phyloP scores from a whole-genome alignment of 2,329 filamentous ascomycete species.

The Pseudogymnoascus sp. region DNA sequence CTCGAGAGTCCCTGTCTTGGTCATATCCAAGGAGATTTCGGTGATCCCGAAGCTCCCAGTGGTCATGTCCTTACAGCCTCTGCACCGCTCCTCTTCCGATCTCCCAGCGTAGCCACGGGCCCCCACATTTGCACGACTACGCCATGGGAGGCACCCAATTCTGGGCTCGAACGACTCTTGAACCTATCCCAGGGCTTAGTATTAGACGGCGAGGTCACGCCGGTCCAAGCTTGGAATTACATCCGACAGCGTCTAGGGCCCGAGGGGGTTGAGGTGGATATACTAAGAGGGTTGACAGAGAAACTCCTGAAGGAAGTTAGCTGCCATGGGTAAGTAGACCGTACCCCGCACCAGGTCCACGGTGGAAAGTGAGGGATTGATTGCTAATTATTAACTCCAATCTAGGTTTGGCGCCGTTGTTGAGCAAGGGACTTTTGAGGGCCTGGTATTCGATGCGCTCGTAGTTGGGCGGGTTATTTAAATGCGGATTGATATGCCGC shows the following conservation, averaged over 20 bases:
- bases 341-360: background rate
- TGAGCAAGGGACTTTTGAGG: background rate
- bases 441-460: background rate
- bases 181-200: conserved; percentile 20
- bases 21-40: background rate
- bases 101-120: background rate
- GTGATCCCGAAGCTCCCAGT: background rate
- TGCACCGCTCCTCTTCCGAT: background rate
- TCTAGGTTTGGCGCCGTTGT: conserved; percentile 1
- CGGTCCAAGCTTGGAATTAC: conserved; percentile 32
- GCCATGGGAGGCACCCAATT: conserved; percentile 14
- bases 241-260: conserved; percentile 29
- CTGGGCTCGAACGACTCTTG: conserved; percentile 21
- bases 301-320: conserved; percentile 26
- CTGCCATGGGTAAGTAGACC: conserved; percentile 30
- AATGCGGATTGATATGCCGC: background rate
- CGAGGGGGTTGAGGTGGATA: conserved; percentile 22
- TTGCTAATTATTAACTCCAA: background rate
- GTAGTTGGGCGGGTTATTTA: background rate
- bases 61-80: background rate
- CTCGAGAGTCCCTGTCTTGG: background rate
- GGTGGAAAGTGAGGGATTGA: background rate
- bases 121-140: background rate
- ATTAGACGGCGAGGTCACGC: conserved; percentile 31
- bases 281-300: conserved; percentile 23